Base-by-base conservation (phyloP, 306 rosid genomes). In the Lathyrus aphaca region DNA sequence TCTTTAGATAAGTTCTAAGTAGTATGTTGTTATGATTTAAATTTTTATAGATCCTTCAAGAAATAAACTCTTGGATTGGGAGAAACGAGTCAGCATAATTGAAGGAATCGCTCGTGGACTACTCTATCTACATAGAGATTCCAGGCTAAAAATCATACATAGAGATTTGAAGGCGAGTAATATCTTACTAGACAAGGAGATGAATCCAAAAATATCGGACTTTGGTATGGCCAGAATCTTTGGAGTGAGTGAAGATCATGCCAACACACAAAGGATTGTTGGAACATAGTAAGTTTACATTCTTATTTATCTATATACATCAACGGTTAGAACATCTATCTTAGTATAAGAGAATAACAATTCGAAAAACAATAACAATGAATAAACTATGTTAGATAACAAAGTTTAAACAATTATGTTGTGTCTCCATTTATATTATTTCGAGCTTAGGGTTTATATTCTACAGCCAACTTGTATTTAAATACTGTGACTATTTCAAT, bases 221-320 rank as follows among this genome's bases (percentile, higher is more conserved):
- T 77, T 77, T 63, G 81, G 77, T 55, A 65, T 78, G 82, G 82
- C 78, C 0, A 78, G 18, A 78, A 72, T 78, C n/a, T 72, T 78
- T 66, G 74, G 74, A 56, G 82, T 68, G 3, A 50, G 8, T 18
- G 82, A 78, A 38, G 70, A 72, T 27, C 69, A 71, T 0, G 82
- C 74, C 18, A 71, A 72, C 8, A 77, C 82, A 0, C 13, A 15
- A 8, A 77, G 74, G 4, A 5, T 77, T 23, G 81, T 64, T 12
- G 77, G 81, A 16, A 79, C 83, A 1, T 80, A 70, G 74, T 70
- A 69, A 70, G 80, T 46, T 1, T 10, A 3, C 63, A 19, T 8
- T 10, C 15, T 25, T 15, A 5, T 43, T 5, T 69, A 4, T 68
- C 44, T 50, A 57, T 18, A 9, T 9, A 17, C 18, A 17, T 17